Base-by-base conservation (phyloP, 441 rosid genomes). In the Erodium trifolium region DNA sequence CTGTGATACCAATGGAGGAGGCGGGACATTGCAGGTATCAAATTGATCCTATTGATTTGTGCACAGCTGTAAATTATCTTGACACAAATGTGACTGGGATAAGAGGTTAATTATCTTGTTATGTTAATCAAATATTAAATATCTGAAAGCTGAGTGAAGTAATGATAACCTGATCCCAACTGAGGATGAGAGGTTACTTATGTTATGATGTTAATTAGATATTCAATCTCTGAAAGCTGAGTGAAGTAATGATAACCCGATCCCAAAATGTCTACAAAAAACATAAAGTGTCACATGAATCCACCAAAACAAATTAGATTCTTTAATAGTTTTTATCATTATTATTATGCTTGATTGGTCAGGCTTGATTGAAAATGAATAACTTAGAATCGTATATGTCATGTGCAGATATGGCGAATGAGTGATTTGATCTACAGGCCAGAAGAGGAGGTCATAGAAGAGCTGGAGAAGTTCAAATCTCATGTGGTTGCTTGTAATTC, bases 401-500 rank as follows among this genome's bases (percentile, higher is more conserved):
- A 2, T 18, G 12, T 75, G 74, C 87, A 94, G 99, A 87, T 94
- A 82, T 94, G 99, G 99, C 84, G 99, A 19, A 92, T 94, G 99
- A 90, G 86, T 67, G 99, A 94, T 82, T 77, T 94, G 84, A 80
- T 94, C 76, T 94, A 92, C 81, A 78, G 97, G 78, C 97, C 99
- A 0, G 92, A 94, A 70, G 98, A 94, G 47, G 99, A 94, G 81
- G 98, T 94, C 5, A 59, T 94, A 74, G 82, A 84, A 2, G 99
- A 94, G 83, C 87, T 94, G 66, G 98, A 90, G 80, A 94, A 87
- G 82, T 92, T 92, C 87, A 94, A 94, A 83, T 80, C 97, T 3
- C 59, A 51, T 6, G 59, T 51, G 59, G 8, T 51, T 14, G 59
- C 59, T 5, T 51, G 59, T 14, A 51, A 13, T 13, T 51, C 59